Base-by-base conservation (phyloP, 2,329 filamentous ascomycete genomes). In the Ascochyta clinopodiicola region DNA sequence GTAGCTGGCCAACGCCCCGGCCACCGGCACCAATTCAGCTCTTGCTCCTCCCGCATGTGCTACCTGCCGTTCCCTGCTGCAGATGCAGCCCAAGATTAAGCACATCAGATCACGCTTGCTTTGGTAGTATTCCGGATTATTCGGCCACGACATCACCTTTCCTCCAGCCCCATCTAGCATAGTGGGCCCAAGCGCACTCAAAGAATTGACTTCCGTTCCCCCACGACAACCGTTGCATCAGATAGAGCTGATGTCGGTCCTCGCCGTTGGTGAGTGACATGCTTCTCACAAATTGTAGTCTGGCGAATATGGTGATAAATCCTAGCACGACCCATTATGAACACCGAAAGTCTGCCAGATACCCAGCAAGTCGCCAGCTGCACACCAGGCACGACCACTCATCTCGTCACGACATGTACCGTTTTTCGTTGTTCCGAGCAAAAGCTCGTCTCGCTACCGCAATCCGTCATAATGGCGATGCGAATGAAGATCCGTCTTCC, bases 401-500 rank as follows among this genome's bases (percentile, higher is more conserved):
- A 36, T 15, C 19, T 31, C 37, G 22, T 38, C 21, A 15, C 39
- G 43, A 31, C 22, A 40, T 46, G 9, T 13, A 13, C 29, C 29
- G 3, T 6, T 45, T 24, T 6, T 4, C 22, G 40, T 50, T 59
- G n/a, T 44, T 49, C 43, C 36, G 40, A 46, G 34, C 43, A 25
- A 34, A 19, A 27, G 19, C 44, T 56, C 24, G 38, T 39, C 49
- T 46, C 44, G 42, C 45, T 50, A 49, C 36, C 46, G 24, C 31
- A 40, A 24, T 24, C 22, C 22, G 22, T 24, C 22, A 24, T 6
- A 4, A 19, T 7, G 36, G 31, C 31, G 38, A 37, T 60, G 56
- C 59, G 48, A 46, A 49, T 34, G 53, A 45, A 39, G 60, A 60
- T 58, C 51, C 62, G 53, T 57, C 54, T 51, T 52, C 49, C 48